Base-by-base conservation (phyloP, 1,284 basidiomycete genomes). In the Stygiomarasmius scandens region DNA sequence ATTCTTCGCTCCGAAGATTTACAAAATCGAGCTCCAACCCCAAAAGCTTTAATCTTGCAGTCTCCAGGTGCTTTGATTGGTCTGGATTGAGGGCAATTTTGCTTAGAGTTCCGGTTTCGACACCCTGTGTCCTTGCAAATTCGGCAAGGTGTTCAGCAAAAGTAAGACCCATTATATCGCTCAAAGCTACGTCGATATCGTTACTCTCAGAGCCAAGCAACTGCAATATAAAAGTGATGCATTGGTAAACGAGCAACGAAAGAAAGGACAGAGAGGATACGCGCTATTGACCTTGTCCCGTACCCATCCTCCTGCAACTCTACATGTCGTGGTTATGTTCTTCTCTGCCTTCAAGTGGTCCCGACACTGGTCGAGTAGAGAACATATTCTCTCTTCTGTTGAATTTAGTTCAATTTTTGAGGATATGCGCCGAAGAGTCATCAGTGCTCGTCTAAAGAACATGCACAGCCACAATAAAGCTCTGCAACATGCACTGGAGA, bases 11-110 rank as follows among this genome's bases (percentile, higher is more conserved):
- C 58, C 97, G 79, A 49, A 99, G 77, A 68, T 98, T 98, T 11
- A 99, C 97, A 66, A 98, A 90, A 72, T 99, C 97, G 53, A 99
- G 79, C 58, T 95, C 93, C 48, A 93, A 77, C 2, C 86, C 95
- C 50, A 95, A 79, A 24, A 99, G 78, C 29, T 83, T 86, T 29
- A 95, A 91, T n/a, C 90, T 91, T 0, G 95, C 96, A 0, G 97
- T 98, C 74, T 99, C 96, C 34, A 99, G 82, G 74, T 98, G 97
- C 72, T 99, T 99, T 55, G 93, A 96, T 76, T 99, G 97, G 49
- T 96, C 94, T 0, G 97, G 96, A 67, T 99, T 98, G 60, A 90
- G 90, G 54, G 92, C 93, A 58, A 99, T 95, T 67, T 89, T 93
- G 22, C 90, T 77, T 43, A 91, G 80, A 22, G 81, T 81, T 53